These are phyloP conservation scores for Wickerhamiella qilinensis DNA, from an alignment of 805 yeast genomes.

Conservation along the genomic window DNA sequence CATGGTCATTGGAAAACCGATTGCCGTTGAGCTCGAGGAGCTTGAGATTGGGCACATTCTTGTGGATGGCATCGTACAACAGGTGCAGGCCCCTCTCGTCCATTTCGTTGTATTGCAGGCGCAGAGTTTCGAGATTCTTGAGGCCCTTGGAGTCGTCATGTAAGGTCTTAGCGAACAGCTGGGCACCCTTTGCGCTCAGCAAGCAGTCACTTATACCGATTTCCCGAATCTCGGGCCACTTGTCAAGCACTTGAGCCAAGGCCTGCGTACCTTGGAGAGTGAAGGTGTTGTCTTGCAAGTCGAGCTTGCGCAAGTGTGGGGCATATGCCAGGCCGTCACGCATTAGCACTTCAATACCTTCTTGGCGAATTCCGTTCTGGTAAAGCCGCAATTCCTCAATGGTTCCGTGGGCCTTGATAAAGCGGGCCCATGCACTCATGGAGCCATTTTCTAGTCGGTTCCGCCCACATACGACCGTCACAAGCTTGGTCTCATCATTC, in stretches of 20 bases:
- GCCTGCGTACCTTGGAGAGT: constrained; percentile 51
- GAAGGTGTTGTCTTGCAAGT: constrained; percentile 90
- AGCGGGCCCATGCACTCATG: constrained; percentile 66
- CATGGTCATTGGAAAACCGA: constrained; percentile 77
- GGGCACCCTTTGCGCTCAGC: constrained; percentile 65
- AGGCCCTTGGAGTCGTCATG: constrained; percentile 10
- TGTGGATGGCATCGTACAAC: constrained; percentile 38
- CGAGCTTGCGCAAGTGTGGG: constrained; percentile 47
- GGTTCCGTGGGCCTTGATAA: constrained; percentile 63
- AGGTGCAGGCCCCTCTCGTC: constrained; percentile 44
- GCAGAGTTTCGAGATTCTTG: constrained; percentile 39
- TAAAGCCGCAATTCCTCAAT: constrained; percentile 64
- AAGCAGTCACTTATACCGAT: constrained; percentile 81
- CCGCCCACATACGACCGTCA: constrained; percentile 87
- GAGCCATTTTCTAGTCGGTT: constrained; percentile 95
- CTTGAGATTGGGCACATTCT: constrained; percentile 43
- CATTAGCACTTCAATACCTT: constrained; percentile 66
- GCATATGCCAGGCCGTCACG: constrained; percentile 53
- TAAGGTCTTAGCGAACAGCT: constrained; percentile 28
- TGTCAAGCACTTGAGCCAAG: constrained; percentile 41
- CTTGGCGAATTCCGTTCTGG: constrained; percentile 95
- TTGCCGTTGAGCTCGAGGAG: constrained; percentile 83
- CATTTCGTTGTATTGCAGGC: constrained; percentile 79
- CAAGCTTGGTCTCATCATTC: constrained; percentile 36
- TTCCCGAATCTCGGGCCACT: constrained; percentile 59